Base-by-base conservation (phyloP, 352 stramenopile species). In the Lagenidium sp. region DNA sequence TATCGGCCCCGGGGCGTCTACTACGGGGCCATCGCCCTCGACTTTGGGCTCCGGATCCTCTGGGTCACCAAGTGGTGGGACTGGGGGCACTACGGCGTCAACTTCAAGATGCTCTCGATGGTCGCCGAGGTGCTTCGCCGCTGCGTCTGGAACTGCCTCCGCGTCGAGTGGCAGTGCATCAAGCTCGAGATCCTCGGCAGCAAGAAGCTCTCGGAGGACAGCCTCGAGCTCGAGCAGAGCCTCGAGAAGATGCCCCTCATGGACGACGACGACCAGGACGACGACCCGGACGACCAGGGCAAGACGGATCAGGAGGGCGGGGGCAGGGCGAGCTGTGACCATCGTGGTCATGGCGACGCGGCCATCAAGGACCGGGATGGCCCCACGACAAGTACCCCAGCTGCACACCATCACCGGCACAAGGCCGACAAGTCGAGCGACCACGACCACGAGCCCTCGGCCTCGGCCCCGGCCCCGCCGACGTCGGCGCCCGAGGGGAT, bases 21-120 rank as follows among this genome's bases (percentile, higher is more conserved):
- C 65, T 98, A 97, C 52, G 34, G 65, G 10, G 72, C 95, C 8
- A 98, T 98, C 29, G 73, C 63, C 5, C 45, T 95, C 21, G 94
- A 99, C 67, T 85, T 98, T 35, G 58, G 91, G 23, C 65, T 99
- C 31, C 79, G 95, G 21, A 97, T 98, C 46, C 79, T 97, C 54
- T 98, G 95, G 95, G 92, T 97, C 22, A 78, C 78, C 48, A 88
- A 86, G 62, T 88, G 77, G 73, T 91, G 73, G 68, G 63, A 80
- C 47, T 91, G 78, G 78, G 60, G 70, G 51, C 68, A 81, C 50
- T 65, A 65, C 30, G 78, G 78, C 34, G 68, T 85, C 37, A 67
- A 91, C 32, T 91, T 86, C 49, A 91, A 88, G 54, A 57, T 91
- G 30, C 49, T 91, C 15, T 75, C 71, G 25, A 84, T 94, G 29